These are phyloP conservation scores for Huntiella omanensis DNA, from an alignment of 2,329 filamentous ascomycete species.

Conservation along the genomic window DNA sequence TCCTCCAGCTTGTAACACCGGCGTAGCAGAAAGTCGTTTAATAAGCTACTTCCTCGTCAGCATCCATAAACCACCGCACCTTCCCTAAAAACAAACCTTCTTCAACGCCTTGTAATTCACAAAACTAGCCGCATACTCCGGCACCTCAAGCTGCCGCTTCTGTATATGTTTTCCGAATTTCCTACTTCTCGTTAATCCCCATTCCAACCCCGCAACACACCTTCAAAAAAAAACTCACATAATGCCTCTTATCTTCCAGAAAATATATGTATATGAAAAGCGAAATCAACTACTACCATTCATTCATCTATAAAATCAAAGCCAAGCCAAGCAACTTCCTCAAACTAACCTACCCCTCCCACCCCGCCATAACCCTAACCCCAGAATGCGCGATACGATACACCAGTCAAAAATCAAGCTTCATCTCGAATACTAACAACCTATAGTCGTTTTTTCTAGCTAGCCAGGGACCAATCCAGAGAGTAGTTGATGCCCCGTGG, in stretches of 20 bases:
- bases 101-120: constrained; percentile 99
- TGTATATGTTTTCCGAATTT: constrained; percentile 99
- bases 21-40: constrained; percentile 89
- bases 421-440: no score
- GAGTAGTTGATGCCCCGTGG: no score
- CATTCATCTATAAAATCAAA: background rate
- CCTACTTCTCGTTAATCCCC: constrained; percentile 30
- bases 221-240: background rate
- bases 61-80: background rate
- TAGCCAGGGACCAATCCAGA: no score
- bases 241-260: background rate
- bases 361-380: no score
- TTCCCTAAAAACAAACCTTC: constrained; percentile 43
- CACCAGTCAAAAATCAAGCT: no score
- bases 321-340: no score
- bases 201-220: background rate
- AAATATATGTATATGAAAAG: background rate
- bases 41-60: constrained; percentile 52
- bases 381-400: no score
- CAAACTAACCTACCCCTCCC: background rate
- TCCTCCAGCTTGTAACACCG: constrained; percentile 56
- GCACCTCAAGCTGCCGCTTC: constrained; percentile 95
- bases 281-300: background rate
- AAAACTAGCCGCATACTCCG: constrained; percentile 97
- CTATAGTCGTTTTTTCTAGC: no score